A percentile compares a stretch with the other conserved stretches of the same genome.
Evolutionary conservation across 2,329 filamentous ascomycete species (phyloP).

Genomic region (Coleophoma eucalyptorum): DNA sequence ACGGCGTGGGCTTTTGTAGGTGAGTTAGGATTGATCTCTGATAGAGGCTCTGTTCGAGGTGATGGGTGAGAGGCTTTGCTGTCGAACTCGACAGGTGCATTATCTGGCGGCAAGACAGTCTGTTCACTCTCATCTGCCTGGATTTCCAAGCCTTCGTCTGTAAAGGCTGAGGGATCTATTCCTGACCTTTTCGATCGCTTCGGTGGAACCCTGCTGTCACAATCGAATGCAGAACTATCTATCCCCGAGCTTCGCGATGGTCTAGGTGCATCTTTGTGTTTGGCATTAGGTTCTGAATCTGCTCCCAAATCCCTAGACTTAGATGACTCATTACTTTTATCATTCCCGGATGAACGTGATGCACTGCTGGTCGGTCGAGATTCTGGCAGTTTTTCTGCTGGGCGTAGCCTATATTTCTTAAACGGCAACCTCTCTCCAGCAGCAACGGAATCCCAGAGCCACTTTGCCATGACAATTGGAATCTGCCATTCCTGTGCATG

Average conservation of each 20-base stretch:
- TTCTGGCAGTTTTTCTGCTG: slow-evolving; percentile 18
- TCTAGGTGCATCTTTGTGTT: slow-evolving; percentile 6
- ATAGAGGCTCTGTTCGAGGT: slow-evolving; percentile 19
- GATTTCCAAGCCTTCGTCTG: neutral
- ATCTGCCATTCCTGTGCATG: slow-evolving; percentile 73
- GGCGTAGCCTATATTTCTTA: slow-evolving; percentile 36
- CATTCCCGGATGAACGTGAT: neutral
- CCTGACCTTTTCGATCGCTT: slow-evolving; percentile 1
- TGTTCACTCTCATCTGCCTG: neutral
- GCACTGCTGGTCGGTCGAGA: slow-evolving; percentile 12
- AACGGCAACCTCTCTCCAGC: slow-evolving; percentile 47
- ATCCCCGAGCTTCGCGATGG: slow-evolving; percentile 6
- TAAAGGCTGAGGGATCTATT: slow-evolving; percentile 5
- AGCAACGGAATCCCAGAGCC: slow-evolving; percentile 80
- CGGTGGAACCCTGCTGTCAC: slow-evolving; percentile 2
- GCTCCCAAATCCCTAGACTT: neutral
- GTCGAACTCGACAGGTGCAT: neutral
- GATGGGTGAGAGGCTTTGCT: slow-evolving; percentile 5
- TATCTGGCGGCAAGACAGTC: neutral
- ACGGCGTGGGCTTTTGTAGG: slow-evolving; percentile 16
- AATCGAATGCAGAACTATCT: slow-evolving; percentile 16
- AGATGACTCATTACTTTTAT: neutral
- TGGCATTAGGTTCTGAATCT: slow-evolving; percentile 1
- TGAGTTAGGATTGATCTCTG: slow-evolving; percentile 27
- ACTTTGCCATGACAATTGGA: slow-evolving; percentile 75